Evolutionary conservation across 148 eudicot species (phyloP).

Genomic region (Suaeda aralocaspica): DNA sequence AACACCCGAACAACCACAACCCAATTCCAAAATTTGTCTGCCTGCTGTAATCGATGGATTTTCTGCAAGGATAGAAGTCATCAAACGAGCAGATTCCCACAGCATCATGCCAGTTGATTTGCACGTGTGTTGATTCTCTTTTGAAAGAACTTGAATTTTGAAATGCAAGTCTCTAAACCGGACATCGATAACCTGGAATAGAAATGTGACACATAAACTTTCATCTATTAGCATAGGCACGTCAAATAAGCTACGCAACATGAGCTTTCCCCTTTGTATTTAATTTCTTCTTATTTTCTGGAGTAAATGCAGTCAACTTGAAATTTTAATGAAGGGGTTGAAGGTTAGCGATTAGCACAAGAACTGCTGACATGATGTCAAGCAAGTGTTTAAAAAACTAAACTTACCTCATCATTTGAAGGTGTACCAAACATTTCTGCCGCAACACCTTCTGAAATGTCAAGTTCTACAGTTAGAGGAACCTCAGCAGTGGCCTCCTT

Average conservation of each 20-base stretch:
- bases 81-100: slow-evolving; percentile 92
- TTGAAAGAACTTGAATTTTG: slow-evolving; percentile 65
- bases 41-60: slow-evolving; percentile 63
- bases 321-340: background rate
- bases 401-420: slow-evolving; percentile 59
- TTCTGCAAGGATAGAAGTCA: slow-evolving; percentile 65
- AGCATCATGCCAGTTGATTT: slow-evolving; percentile 91
- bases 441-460: slow-evolving; percentile 83
- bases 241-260: background rate
- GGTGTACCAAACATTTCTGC: slow-evolving; percentile 71
- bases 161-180: slow-evolving; percentile 40
- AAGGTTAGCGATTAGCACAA: background rate
- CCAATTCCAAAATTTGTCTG: slow-evolving; percentile 72
- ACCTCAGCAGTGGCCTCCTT: slow-evolving; percentile 19
- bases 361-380: background rate
- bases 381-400: background rate
- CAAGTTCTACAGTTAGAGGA: slow-evolving; percentile 47
- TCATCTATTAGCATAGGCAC: background rate
- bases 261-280: no score
- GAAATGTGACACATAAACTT: background rate
- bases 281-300: no score
- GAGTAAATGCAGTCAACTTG: background rate
- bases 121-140: slow-evolving; percentile 91
- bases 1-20: slow-evolving; percentile 77
- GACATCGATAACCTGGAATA: slow-evolving; percentile 48